A percentile compares a stretch with the other conserved stretches of the same genome.
Evolutionary conservation across 2,329 filamentous ascomycete species (phyloP).

Genomic region (Fusarium agapanthi): DNA sequence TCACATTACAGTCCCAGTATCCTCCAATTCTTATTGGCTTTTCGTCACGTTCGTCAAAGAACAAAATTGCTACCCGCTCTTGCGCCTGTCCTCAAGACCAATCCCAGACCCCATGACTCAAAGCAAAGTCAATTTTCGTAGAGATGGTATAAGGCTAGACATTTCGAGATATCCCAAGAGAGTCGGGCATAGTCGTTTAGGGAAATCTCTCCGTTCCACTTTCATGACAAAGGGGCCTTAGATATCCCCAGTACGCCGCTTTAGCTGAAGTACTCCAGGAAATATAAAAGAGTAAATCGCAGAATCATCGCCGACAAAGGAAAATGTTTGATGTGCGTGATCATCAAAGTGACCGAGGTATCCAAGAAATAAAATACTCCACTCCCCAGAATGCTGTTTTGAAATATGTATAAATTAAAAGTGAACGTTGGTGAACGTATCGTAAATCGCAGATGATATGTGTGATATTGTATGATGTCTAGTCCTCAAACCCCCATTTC

Average conservation of each 20-base stretch:
- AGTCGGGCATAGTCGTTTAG: constrained; percentile 18
- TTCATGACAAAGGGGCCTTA: constrained; percentile 7
- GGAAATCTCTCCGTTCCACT: constrained; percentile 7
- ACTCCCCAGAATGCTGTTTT: constrained; percentile 17
- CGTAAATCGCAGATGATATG: background rate
- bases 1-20: constrained; percentile 32
- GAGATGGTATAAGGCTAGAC: constrained; percentile 24
- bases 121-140: constrained; percentile 18
- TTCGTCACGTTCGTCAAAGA: constrained; percentile 37
- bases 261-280: constrained; percentile 22
- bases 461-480: background rate
- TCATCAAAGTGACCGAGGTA: constrained; percentile 33
- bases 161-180: constrained; percentile 16
- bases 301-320: constrained; percentile 40
- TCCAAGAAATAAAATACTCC: constrained; percentile 36
- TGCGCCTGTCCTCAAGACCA: constrained; percentile 7
- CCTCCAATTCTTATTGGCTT: constrained; percentile 24
- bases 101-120: constrained; percentile 17
- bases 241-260: constrained; percentile 13
- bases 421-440: constrained; percentile 17
- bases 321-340: constrained; percentile 32
- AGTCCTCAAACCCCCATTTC: constrained; percentile 38
- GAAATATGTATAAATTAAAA: constrained; percentile 20
- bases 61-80: constrained; percentile 22
- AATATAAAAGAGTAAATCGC: constrained; percentile 13